Conservation (phyloP, 352 stramenopile genomes). For the Halophytophthora batemanensis region DNA sequence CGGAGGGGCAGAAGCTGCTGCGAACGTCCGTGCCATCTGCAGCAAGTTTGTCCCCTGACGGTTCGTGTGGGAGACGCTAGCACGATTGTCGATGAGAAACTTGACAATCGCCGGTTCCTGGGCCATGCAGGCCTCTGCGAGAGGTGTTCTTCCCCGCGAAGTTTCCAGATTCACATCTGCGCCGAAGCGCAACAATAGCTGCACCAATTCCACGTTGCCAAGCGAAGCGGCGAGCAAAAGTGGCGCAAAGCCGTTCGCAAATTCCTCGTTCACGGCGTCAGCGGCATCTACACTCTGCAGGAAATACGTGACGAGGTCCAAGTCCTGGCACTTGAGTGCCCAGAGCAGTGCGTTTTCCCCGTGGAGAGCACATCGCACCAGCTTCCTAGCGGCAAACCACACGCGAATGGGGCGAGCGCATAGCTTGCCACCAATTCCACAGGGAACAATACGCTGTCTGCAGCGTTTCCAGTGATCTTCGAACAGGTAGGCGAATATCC, state of each 20-base stretch:
- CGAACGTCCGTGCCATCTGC: slow-evolving; percentile 28
- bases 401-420: slow-evolving; percentile 60
- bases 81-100: slow-evolving; percentile 59
- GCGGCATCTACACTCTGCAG: slow-evolving; percentile 38
- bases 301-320: slow-evolving; percentile 65
- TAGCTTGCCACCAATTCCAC: slow-evolving; percentile 43
- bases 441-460: slow-evolving; percentile 56
- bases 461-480: slow-evolving; percentile 61
- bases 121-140: slow-evolving; percentile 58
- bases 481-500: slow-evolving; percentile 59
- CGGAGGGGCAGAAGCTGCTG: neutral
- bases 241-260: slow-evolving; percentile 63
- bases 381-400: slow-evolving; percentile 39
- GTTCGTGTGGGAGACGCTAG: slow-evolving; percentile 60
- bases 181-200: slow-evolving; percentile 59
- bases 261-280: slow-evolving; percentile 50
- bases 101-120: slow-evolving; percentile 45
- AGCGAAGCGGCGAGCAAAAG: slow-evolving; percentile 49
- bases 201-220: slow-evolving; percentile 39
- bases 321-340: slow-evolving; percentile 57
- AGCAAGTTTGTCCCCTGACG: slow-evolving; percentile 52
- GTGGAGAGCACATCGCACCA: slow-evolving; percentile 53
- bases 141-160: slow-evolving; percentile 54
- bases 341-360: slow-evolving; percentile 50
- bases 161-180: slow-evolving; percentile 72